Evolutionary conservation across 352 stramenopile genomes (phyloP), one percentile per base, ranked within the genome.

Genomic region (Pythium vanterpoolii): DNA sequence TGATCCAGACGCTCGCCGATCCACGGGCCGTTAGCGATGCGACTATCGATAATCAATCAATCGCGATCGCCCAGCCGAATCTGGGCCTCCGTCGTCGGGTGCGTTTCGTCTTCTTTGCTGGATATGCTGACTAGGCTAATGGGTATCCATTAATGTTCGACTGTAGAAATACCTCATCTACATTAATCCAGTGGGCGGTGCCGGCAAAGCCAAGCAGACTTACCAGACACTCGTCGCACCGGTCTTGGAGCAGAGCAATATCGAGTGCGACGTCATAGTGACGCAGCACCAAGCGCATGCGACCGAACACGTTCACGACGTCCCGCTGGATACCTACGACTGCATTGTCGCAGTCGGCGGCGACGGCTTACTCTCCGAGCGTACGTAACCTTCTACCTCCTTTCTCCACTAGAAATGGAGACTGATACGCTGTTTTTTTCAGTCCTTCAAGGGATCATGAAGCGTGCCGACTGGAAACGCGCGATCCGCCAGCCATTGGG

Each of bases 371-470:
- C 52, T 88, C 21, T 88, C 68, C 0, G 84, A 93, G 64, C 68
- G 83, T 90, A 64, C 57, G 76, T 71, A 19, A 16, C 39, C 4
- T 4, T 5, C 14, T 14, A 28, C 19, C 49, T 27, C 19, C 1
- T 39, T 53, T 28, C 10, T 33, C 18, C 14, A 6, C 36, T 44
- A 4, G 7, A 5, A 26, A 1, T 9, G 38, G 9, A 14, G 11
- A 38, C 18, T 45, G 43, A 44, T 38, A 24, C 24, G 11, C 47
- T 33, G 31, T 6, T 46, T 4, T 44, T 1, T 30, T 6, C 53
- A 90, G 82, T 93, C 50, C 36, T 90, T 2, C 81, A 91, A 78
- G 84, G 84, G 9, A 60, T 90, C 39, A 89, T 90, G 77, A 67
- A 70, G 45, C 72, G 69, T 5, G 24, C 58, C 24, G 72, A 80